Conservation (phyloP, 2,329 filamentous ascomycete genomes). For the Zymoseptoria crescenta region DNA sequence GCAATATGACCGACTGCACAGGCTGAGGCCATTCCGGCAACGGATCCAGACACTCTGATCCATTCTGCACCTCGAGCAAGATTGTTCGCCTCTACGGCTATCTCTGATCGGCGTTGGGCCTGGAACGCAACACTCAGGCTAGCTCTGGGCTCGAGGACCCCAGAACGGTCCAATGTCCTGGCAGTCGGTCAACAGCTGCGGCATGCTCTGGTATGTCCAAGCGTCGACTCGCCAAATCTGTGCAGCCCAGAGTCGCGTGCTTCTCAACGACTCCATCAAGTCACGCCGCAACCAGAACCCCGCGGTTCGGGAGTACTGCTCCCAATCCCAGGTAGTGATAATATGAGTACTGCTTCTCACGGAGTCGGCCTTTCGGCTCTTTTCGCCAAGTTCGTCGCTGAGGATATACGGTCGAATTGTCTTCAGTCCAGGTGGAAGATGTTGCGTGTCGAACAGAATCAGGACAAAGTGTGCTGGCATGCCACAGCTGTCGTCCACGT, state of each 20-base stretch:
- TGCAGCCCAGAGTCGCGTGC: background rate
- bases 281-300: constrained; percentile 13
- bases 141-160: background rate
- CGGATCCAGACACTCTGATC: background rate
- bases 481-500: background rate
- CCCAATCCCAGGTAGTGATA: constrained; percentile 9
- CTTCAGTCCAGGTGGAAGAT: background rate
- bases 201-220: constrained; percentile 5
- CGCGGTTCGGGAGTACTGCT: constrained; percentile 1
- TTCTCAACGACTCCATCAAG: constrained; percentile 1
- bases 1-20: background rate
- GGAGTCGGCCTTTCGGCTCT: background rate
- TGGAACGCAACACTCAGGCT: background rate
- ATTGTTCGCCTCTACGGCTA: background rate
- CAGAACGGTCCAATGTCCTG: background rate
- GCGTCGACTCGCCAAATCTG: constrained; percentile 9
- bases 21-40: background rate
- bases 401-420: background rate
- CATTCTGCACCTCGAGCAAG: too few species aligned
- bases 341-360: constrained; percentile 5
- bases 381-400: constrained; percentile 2
- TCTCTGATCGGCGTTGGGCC: background rate
- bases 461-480: background rate
- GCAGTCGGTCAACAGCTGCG: background rate
- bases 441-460: background rate